These are phyloP conservation scores for Scortechinia acanthostroma DNA, from an alignment of 2,329 filamentous ascomycete species.

Conservation along the genomic window DNA sequence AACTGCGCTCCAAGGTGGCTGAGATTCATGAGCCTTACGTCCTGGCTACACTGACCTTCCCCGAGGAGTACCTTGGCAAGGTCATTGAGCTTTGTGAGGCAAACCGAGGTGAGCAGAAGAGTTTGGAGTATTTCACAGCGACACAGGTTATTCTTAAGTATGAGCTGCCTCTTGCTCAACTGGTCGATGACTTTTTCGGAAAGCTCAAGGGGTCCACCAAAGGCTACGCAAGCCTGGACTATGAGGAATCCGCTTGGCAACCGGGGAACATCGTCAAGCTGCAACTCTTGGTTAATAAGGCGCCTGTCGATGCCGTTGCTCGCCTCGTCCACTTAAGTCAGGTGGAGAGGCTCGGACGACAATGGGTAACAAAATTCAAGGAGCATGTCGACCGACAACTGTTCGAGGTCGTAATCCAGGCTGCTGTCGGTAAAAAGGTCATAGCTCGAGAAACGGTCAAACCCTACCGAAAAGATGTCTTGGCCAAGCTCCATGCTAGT, in stretches of 20 bases:
- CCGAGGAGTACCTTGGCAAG: constrained; percentile 86
- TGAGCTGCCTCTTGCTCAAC: constrained; percentile 75
- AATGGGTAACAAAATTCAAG: constrained; percentile 94
- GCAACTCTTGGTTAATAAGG: constrained; percentile 87
- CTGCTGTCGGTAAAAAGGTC: constrained; percentile 73
- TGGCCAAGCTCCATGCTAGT: constrained; percentile 85
- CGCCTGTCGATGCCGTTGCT: constrained; percentile 88
- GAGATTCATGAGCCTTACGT: constrained; percentile 42
- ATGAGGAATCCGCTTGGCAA: constrained; percentile 88
- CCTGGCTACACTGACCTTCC: constrained; percentile 78
- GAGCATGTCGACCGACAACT: constrained; percentile 93
- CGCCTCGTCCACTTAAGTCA: constrained; percentile 80
- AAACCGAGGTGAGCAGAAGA: constrained; percentile 80
- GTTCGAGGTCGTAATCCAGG: constrained; percentile 95
- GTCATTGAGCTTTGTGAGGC: constrained; percentile 91
- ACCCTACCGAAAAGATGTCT: constrained; percentile 90
- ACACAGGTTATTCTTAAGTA: constrained; percentile 94
- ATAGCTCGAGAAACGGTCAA: constrained; percentile 92
- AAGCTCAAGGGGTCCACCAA: constrained; percentile 91
- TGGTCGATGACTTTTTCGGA: constrained; percentile 95
- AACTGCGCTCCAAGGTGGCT: constrained; percentile 32
- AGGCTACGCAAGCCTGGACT: constrained; percentile 91
- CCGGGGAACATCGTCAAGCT: constrained; percentile 77
- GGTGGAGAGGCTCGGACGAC: constrained; percentile 70
- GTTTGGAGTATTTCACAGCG: constrained; percentile 82